Conservation (phyloP, 306 rosid species). For the Canavalia gladiata region DNA sequence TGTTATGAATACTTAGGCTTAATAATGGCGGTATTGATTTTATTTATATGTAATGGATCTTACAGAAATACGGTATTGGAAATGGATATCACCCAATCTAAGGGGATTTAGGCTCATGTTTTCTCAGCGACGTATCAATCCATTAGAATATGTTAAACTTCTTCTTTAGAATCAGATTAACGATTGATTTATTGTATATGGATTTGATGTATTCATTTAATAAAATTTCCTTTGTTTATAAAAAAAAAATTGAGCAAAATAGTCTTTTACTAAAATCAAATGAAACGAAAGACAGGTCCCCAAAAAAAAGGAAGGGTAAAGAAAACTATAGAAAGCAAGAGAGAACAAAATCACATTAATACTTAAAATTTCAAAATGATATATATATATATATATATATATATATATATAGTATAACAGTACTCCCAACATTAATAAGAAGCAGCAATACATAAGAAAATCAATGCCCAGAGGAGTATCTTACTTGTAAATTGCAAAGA, state of each 20-base stretch:
- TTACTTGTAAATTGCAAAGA: conserved; percentile 35
- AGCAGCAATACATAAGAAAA: conserved; percentile 46
- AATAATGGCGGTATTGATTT: too few relatives aligned
- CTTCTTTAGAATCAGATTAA: too few relatives aligned
- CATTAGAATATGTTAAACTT: too few relatives aligned
- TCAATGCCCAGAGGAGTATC: conserved; percentile 38
- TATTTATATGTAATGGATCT: too few relatives aligned
- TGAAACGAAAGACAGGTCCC: neutral
- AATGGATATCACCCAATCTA: too few relatives aligned
- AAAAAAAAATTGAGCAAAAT: neutral
- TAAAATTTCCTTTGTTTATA: too few relatives aligned
- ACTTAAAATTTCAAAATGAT: conserved; percentile 25
- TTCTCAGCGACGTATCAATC: too few relatives aligned
- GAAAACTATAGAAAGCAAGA: neutral
- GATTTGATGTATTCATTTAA: too few relatives aligned
- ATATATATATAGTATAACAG: conserved; percentile 9
- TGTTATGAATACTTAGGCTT: neutral
- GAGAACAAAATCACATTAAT: conserved; percentile 18
- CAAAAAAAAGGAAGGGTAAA: neutral
- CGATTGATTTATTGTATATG: too few relatives aligned
- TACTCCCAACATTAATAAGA: conserved; percentile 37
- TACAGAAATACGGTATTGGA: too few relatives aligned
- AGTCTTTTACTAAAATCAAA: neutral
- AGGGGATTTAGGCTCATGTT: too few relatives aligned
- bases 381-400: neutral